Evolutionary conservation across 768 basidiomycete genomes (phyloP), one percentile per base, ranked within the genome.

Genomic region (Candolleomyces efflorescens): DNA sequence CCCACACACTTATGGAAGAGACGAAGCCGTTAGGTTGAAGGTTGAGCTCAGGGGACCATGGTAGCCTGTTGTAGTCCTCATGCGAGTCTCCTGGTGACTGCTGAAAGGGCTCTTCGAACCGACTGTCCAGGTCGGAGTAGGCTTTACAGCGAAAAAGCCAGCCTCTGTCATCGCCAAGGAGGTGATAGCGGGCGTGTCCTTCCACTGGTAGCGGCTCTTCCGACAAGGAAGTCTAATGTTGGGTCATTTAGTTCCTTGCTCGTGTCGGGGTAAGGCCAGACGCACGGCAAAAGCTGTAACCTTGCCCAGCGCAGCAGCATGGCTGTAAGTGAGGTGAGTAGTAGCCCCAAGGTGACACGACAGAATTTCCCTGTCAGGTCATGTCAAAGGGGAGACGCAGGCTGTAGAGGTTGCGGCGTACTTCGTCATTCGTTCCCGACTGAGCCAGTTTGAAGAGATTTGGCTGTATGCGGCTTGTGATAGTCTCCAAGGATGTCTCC

Each of bases 141-240:
- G 54, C 67, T 54, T 55, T 69, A 70, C 68, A 71, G 47, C 27
- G 62, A 5, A 58, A 61, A 43, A 58, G 27, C 81, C 82, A 84
- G 24, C 84, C 84, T 48, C 65, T 64, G 54, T 73, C 68, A 49
- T 86, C 83, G 1, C 84, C 84, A n/a, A 77, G 66, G 59, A 83
- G 77, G 22, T 69, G 70, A 60, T 69, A 75, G 2, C 51, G 43
- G 20, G 9, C 37, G 12, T n/a, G 22, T 3, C 15, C 26, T 12
- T 24, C 45, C 32, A 32, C 32, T 11, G 57, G 9, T 3, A 13
- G 23, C 2, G 38, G 32, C 7, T 47, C 43, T 13, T 49, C 53
- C 9, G 45, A 11, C 7, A 23, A 18, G 53, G 7, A 36, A 4
- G 58, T 53, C 38, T 47, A 53, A 2, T 41, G 38, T 15, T 3